A percentile compares a stretch with the other conserved stretches of the same genome.
Evolutionary conservation across 306 rosid species (phyloP).

Genomic region (Acacia acuminata): DNA sequence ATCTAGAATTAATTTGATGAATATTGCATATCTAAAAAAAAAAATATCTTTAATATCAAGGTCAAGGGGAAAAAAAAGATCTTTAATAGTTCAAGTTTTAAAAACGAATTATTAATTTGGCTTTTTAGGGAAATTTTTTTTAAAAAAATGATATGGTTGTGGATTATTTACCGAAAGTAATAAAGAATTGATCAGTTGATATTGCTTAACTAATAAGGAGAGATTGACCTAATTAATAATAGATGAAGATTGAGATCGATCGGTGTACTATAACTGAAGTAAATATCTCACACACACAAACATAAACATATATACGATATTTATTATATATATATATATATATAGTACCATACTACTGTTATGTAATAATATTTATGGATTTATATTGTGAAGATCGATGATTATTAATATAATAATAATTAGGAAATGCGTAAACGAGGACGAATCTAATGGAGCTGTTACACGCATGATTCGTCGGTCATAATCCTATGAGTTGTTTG

Average conservation of each 20-base stretch:
- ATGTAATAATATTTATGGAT: neutral
- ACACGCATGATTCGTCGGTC: constrained; percentile 82
- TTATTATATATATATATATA: too few species aligned
- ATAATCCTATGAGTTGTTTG: constrained; percentile 63
- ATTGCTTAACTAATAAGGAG: constrained; percentile 20
- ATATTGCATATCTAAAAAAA: constrained; percentile 12
- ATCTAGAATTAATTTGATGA: constrained; percentile 21
- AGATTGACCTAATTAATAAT: constrained; percentile 36
- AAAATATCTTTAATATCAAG: neutral
- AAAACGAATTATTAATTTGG: neutral
- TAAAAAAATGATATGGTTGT: neutral
- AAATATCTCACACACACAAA: neutral
- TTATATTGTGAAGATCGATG: neutral
- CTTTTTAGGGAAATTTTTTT: neutral
- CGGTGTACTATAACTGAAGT: constrained; percentile 13
- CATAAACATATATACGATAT: too few species aligned
- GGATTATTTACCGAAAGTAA: neutral
- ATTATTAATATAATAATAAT: constrained; percentile 27
- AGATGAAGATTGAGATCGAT: neutral
- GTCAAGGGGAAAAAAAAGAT: neutral
- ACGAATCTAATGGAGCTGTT: constrained; percentile 78
- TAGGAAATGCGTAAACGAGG: constrained; percentile 16
- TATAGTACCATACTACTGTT: too few species aligned
- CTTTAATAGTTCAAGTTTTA: neutral
- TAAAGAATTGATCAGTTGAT: neutral